These are phyloP conservation scores for Venturia aucupariae DNA, from an alignment of 2,329 filamentous ascomycete genomes.

Conservation along the genomic window DNA sequence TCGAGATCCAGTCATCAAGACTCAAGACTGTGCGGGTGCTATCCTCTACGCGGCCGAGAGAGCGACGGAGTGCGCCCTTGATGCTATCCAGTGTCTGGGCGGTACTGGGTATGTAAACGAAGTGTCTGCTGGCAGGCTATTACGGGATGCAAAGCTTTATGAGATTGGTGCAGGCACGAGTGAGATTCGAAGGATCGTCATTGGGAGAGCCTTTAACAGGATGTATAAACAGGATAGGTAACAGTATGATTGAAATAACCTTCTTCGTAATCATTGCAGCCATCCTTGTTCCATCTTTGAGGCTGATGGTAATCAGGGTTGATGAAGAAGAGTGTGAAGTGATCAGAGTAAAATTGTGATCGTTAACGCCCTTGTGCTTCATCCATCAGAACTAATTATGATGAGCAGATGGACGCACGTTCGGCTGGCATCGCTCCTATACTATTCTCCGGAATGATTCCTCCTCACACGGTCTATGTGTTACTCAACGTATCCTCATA, in stretches of 20 bases:
- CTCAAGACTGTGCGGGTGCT: constrained; percentile 88
- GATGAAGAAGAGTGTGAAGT: no score
- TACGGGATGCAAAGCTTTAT: constrained; percentile 75
- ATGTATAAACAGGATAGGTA: constrained; percentile 44
- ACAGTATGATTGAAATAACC: background rate
- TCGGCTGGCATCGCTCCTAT: no score
- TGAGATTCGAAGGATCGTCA: constrained; percentile 88
- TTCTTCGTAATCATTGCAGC: background rate
- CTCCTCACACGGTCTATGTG: no score
- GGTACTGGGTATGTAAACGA: constrained; percentile 97
- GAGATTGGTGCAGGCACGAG: constrained; percentile 96
- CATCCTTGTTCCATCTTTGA: no score
- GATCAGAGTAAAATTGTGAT: no score
- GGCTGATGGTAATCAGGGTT: no score
- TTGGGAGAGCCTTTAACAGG: constrained; percentile 85
- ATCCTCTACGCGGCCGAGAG: constrained; percentile 90
- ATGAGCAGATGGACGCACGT: no score
- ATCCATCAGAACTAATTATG: no score
- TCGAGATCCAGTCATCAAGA: constrained; percentile 32
- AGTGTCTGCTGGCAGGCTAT: constrained; percentile 75
- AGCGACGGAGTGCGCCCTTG: constrained; percentile 76
- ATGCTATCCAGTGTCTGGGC: constrained; percentile 85
- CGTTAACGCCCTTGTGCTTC: no score
- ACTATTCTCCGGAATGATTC: no score
- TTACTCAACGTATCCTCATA: no score